These are phyloP conservation scores for Rhodotorula kratochvilovae DNA, from an alignment of 768 basidiomycete genomes.

Conservation along the genomic window DNA sequence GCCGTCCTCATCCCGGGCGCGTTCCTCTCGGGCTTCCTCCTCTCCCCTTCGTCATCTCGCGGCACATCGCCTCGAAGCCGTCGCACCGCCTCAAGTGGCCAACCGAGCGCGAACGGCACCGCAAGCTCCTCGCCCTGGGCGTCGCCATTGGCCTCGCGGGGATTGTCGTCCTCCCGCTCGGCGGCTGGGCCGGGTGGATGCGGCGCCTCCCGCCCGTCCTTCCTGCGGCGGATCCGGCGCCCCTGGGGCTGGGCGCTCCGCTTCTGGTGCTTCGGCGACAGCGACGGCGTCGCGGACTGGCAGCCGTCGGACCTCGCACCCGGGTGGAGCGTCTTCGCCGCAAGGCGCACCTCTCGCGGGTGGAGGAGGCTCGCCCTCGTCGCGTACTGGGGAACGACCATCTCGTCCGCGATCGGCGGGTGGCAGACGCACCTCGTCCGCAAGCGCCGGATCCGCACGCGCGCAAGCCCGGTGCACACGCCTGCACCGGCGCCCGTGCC, in stretches of 20 bases:
- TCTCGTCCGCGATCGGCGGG: constrained; percentile 78
- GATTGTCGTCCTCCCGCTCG: constrained; percentile 76
- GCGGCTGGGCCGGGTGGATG: constrained; percentile 84
- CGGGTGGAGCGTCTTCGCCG: not conserved
- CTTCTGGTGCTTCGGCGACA: constrained; percentile 30
- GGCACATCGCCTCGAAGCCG: constrained; percentile 83
- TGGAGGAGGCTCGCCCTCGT: constrained; percentile 77
- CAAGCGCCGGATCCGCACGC: constrained; percentile 54
- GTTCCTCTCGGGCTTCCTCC: constrained; percentile 82
- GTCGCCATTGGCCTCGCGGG: constrained; percentile 74
- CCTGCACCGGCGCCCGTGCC: constrained; percentile 41
- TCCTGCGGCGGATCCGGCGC: constrained; percentile 9
- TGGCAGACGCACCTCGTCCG: constrained; percentile 89
- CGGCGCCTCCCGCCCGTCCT: constrained; percentile 54
- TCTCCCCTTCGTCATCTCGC: constrained; percentile 88
- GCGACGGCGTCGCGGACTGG: constrained; percentile 31
- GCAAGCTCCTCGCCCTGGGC: constrained; percentile 73
- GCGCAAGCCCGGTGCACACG: constrained; percentile 54
- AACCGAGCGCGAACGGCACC: constrained; percentile 73
- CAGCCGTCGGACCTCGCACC: constrained; percentile 1
- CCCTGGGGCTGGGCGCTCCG: constrained; percentile 42
- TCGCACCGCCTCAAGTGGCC: constrained; percentile 67
- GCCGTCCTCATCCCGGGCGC: constrained; percentile 87
- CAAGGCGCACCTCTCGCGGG: constrained; percentile 50
- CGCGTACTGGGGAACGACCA: constrained; percentile 77